Percentiles rank a stretch among this genome's conserved stretches.
Conservation (phyloP, 1,284 basidiomycete species). For the Ganoderma meredithae region DNA sequence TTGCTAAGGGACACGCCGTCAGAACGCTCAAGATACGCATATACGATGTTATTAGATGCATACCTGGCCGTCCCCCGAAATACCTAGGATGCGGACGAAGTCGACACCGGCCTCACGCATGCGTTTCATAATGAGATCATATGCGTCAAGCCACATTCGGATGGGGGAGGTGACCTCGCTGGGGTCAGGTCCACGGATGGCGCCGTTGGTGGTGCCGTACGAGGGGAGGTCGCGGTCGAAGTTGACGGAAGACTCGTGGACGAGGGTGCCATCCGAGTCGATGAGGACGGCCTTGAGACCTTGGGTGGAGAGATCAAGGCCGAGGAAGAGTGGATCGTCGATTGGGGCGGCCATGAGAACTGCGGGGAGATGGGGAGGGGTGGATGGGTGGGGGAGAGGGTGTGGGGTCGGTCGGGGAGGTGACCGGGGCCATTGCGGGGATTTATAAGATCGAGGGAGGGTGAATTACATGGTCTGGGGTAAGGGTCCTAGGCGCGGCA, state of each 20-base stretch:
- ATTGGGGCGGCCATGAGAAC: not conserved
- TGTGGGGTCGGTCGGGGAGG: conserved; percentile 2
- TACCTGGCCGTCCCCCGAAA: conserved; percentile 83
- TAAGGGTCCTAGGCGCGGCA: conserved; percentile 2
- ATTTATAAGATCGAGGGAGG: conserved; percentile 23
- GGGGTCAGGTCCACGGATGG: conserved; percentile 67
- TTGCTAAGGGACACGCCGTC: conserved; percentile 60
- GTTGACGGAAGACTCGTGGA: conserved; percentile 79
- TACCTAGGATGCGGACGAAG: conserved; percentile 62
- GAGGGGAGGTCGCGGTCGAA: conserved; percentile 84
- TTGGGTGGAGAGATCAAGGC: conserved; percentile 90
- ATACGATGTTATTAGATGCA: not conserved
- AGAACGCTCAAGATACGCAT: not conserved
- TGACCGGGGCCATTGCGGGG: not conserved
- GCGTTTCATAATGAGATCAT: conserved; percentile 80
- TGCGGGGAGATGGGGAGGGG: conserved; percentile 7
- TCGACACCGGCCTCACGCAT: conserved; percentile 70
- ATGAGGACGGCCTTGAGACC: conserved; percentile 84
- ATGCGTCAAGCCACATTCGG: conserved; percentile 84
- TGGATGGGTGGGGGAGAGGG: not conserved
- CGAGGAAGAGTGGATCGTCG: conserved; percentile 70
- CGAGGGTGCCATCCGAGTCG: conserved; percentile 62
- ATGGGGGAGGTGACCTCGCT: conserved; percentile 86
- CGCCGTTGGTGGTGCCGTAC: conserved; percentile 79
- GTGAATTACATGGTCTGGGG: conserved; percentile 5